Evolutionary conservation across 129 eudicot genomes (phyloP).

Genomic region (Daucus carota): DNA sequence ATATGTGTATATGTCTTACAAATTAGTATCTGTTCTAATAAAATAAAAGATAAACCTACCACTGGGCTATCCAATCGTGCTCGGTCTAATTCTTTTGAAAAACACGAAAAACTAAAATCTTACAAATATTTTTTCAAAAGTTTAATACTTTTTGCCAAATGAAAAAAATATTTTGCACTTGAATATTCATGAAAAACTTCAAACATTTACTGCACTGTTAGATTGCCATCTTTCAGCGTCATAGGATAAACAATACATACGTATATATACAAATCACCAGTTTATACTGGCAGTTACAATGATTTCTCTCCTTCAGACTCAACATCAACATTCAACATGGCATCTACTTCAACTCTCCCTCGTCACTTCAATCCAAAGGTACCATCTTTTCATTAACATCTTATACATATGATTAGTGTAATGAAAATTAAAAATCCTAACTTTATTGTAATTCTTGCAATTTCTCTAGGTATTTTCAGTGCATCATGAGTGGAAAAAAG

Average conservation of each 20-base stretch:
- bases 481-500: not conserved
- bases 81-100: too few species aligned
- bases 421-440: constrained; percentile 1
- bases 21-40: too few species aligned
- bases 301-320: not conserved
- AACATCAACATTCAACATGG: not conserved
- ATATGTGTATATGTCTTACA: too few species aligned
- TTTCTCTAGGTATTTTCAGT: not conserved
- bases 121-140: too few species aligned
- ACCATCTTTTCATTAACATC: not conserved
- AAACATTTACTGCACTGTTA: too few species aligned
- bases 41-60: too few species aligned
- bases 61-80: too few species aligned
- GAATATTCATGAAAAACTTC: too few species aligned
- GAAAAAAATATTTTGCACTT: too few species aligned
- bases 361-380: constrained; percentile 39
- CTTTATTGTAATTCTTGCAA: not conserved
- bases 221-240: not conserved
- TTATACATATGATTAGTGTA: not conserved
- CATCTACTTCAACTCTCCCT: constrained; percentile 15
- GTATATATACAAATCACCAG: not conserved
- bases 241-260: not conserved
- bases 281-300: not conserved
- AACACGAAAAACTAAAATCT: too few species aligned
- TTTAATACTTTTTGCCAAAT: too few species aligned